phyloP scores from a whole-genome alignment of 2,329 filamentous ascomycete species.

The Colletotrichum cuscutae region DNA sequence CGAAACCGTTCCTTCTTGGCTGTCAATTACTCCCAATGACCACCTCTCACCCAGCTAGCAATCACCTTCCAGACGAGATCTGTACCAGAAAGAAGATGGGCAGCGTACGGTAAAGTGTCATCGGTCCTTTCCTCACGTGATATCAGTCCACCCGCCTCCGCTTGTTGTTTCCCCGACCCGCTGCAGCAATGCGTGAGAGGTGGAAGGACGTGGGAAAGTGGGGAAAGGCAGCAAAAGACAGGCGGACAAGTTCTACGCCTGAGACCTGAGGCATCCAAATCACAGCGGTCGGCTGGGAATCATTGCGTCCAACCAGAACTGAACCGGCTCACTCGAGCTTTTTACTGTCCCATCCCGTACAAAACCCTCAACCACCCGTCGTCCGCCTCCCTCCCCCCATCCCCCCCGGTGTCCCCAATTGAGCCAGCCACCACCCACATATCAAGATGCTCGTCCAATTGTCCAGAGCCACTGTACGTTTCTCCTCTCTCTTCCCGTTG shows the following conservation, averaged over 20 bases:
- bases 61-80: no score
- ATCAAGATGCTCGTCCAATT: constrained; percentile 67
- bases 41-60: neutral
- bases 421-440: constrained; percentile 55
- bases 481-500: neutral
- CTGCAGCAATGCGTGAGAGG: neutral
- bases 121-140: constrained; percentile 13
- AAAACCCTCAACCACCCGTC: constrained; percentile 37
- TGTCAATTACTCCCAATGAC: neutral
- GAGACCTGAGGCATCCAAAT: constrained; percentile 25
- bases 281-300: constrained; percentile 17
- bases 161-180: constrained; percentile 19
- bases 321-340: constrained; percentile 35
- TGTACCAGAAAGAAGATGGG: neutral
- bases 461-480: constrained; percentile 66
- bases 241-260: neutral
- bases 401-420: constrained; percentile 51
- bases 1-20: constrained; percentile 1
- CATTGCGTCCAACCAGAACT: constrained; percentile 30
- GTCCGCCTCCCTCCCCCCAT: constrained; percentile 35
- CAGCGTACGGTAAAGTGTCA: neutral
- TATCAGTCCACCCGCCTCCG: constrained; percentile 43
- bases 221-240: neutral
- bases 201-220: neutral
- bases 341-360: constrained; percentile 36